Evolutionary conservation across 148 eudicot genomes (phyloP), one percentile per base, ranked within the genome.

Genomic region (Salicornia ramosissima): DNA sequence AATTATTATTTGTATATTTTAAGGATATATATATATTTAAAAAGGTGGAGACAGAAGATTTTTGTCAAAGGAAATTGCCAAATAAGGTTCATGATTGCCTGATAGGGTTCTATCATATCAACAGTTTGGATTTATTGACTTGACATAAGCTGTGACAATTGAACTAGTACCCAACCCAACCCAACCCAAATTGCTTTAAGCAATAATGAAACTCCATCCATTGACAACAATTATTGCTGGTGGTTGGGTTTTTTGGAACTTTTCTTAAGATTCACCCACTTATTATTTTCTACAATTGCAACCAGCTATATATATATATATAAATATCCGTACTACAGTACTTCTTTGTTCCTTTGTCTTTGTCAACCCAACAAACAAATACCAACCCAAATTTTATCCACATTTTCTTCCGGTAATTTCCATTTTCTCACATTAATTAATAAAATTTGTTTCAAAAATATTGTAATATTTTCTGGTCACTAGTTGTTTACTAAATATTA

Each of bases 221-320:
- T n/a, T n/a, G n/a, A n/a, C n/a, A n/a, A 21, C 30, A 46, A 68
- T 68, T 10, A 68, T 68, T 68, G 50, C 29, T 68, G 50, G 71
- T 68, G 8, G 71, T 54, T 68, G 62, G 28, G 22, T 54, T 36
- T 45, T 24, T 68, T 54, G 50, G 71, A 68, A 1, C 33, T 54
- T 22, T 24, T 68, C 31, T 53, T 14, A 39, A 34, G 70, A 50
- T n/a, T n/a, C 56, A 50, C 39, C 24, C 21, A 11, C 61, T 1
- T 21, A 46, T 40, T 5, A 15, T 1, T 15, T 19, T 8, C 4
- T 7, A 18, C 1, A 26, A 69, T 68, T 68, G 49, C 14, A 34
- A 53, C 22, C 71, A 16, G 67, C 67, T 63, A 63, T 63, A 10
- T 3, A 36, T 36, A 63, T 63, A 63, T 63, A 10, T 3, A 36